Conservation (phyloP, 208 protist species). For the Crithidia mellificae region DNA sequence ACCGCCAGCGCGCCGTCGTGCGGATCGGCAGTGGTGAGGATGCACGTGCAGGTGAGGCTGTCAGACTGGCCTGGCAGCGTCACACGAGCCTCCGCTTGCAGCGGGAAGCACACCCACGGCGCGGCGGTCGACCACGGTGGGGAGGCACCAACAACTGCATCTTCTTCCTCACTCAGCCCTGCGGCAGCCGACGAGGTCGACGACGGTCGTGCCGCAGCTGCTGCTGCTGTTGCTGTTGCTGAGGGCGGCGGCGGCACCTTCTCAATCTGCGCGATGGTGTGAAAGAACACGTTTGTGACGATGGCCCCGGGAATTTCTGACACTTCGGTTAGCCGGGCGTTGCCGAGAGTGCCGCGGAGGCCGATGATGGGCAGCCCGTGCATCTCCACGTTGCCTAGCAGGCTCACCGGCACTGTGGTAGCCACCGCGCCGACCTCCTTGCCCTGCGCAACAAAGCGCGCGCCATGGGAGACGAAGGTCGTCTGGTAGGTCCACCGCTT, state of each 20-base stretch:
- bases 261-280: conserved; percentile 20
- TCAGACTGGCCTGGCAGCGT: conserved; percentile 10
- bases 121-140: neutral
- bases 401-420: conserved; percentile 20
- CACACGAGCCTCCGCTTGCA: conserved; percentile 22
- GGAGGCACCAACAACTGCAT: neutral
- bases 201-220: neutral
- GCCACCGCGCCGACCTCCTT: neutral
- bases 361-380: conserved; percentile 24
- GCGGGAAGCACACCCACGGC: conserved; percentile 19
- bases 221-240: too few species aligned
- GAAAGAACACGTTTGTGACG: conserved; percentile 21
- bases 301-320: conserved; percentile 24
- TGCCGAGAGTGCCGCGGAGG: conserved; percentile 25
- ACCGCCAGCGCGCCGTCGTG: conserved; percentile 7
- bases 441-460: conserved; percentile 15
- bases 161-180: neutral
- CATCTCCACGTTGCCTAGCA: conserved; percentile 20
- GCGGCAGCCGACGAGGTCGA: neutral
- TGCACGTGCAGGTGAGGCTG: conserved; percentile 20
- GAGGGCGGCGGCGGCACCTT: neutral
- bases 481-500: conserved; percentile 12
- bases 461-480: conserved; percentile 31
- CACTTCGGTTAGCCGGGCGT: conserved; percentile 4
- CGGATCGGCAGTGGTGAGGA: neutral